Evolutionary conservation across 306 rosid species (phyloP).

Genomic region (Fragaria ananassa): DNA sequence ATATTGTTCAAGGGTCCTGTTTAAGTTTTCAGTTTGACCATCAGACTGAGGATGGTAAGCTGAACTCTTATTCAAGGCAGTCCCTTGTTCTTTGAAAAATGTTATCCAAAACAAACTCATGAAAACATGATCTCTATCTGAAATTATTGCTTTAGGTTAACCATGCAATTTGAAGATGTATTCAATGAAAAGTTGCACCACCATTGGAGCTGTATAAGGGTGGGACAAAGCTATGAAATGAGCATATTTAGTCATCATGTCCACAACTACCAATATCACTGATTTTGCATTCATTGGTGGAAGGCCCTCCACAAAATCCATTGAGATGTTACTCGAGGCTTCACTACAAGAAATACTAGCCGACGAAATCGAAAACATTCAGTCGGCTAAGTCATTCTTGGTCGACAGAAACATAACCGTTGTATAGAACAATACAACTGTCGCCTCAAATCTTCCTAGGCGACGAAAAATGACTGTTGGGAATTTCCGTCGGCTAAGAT

Average conservation of each 20-base stretch:
- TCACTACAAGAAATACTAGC: no score
- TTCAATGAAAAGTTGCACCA: background rate
- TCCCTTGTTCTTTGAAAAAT: no score
- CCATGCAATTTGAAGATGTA: no score
- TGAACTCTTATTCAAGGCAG: background rate
- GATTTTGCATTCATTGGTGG: background rate
- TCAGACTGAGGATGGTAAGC: background rate
- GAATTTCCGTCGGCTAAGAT: no score
- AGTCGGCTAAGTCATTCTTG: no score
- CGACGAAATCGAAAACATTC: no score
- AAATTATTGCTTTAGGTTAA: no score
- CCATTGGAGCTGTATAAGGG: background rate
- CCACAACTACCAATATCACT: background rate
- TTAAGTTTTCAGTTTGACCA: background rate
- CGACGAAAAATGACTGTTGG: no score
- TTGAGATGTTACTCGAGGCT: background rate
- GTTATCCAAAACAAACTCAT: background rate
- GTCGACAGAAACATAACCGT: no score
- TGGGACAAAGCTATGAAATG: background rate
- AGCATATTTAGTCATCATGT: background rate
- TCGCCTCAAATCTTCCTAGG: no score
- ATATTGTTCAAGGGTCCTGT: background rate
- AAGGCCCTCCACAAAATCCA: background rate
- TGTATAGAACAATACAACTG: no score
- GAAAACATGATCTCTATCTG: background rate